Evolutionary conservation across 2,329 filamentous ascomycete species (phyloP).

Genomic region (Beauveria sp.): DNA sequence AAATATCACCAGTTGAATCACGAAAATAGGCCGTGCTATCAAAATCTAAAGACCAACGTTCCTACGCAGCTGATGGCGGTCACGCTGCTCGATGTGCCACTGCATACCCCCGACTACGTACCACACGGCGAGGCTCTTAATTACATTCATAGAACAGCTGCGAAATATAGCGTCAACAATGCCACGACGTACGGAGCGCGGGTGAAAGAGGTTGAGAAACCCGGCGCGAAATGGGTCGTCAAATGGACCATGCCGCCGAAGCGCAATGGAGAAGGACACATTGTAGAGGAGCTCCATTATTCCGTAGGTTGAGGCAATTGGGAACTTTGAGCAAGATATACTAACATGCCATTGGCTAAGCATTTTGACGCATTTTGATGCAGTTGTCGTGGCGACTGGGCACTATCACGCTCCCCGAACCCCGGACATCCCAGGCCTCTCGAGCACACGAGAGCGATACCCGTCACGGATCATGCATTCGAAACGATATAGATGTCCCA

Average conservation of each 20-base stretch:
- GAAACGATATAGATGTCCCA: neutral
- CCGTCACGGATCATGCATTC: neutral
- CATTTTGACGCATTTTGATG: conserved; percentile 56
- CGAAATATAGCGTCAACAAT: neutral
- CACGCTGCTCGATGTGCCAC: neutral
- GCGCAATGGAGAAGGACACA: neutral
- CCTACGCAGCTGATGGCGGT: neutral
- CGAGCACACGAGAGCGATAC: conserved; percentile 47
- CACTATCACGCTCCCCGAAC: conserved; percentile 59
- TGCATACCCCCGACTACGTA: neutral
- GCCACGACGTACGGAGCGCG: neutral
- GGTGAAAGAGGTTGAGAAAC: neutral
- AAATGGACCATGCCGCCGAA: neutral
- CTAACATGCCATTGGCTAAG: neutral
- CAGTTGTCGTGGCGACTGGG: conserved; percentile 57
- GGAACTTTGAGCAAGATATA: neutral
- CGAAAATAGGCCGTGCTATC: neutral
- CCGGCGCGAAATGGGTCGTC: neutral
- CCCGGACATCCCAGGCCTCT: conserved; percentile 51
- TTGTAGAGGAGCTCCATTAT: neutral
- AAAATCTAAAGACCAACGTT: neutral
- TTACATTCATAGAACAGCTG: neutral
- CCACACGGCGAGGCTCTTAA: neutral
- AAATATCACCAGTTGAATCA: too few species aligned
- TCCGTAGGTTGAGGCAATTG: neutral